Conservation (phyloP, 306 rosid species). For the Corylus avellana region DNA sequence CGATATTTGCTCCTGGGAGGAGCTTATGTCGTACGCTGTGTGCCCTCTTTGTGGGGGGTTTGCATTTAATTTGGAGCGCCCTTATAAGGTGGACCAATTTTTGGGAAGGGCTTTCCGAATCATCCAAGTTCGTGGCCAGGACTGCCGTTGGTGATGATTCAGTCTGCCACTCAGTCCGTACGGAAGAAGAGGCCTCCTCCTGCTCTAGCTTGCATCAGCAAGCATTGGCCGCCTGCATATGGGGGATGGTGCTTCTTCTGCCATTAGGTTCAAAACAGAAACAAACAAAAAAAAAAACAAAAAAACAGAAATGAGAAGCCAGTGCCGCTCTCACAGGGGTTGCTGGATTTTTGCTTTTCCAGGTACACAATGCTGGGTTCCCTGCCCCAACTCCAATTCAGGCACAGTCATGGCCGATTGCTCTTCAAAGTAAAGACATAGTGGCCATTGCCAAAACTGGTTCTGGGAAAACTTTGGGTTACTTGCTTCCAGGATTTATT, state of each 20-base stretch:
- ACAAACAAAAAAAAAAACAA: constrained; percentile 29
- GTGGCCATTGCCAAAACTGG: constrained; percentile 99
- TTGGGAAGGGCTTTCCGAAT: constrained; percentile 95
- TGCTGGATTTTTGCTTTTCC: constrained; percentile 77
- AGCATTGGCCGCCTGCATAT: constrained; percentile 81
- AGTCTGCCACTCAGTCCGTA: constrained; percentile 93
- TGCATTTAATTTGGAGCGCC: constrained; percentile 95
- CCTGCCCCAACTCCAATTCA: constrained; percentile 98
- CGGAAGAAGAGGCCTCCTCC: constrained; percentile 99
- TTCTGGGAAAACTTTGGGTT: constrained; percentile 97
- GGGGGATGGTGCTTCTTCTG: constrained; percentile 99
- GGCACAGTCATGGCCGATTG: constrained; percentile 99
- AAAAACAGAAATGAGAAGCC: constrained; percentile 34
- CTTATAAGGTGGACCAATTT: constrained; percentile 87
- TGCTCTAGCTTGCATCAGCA: constrained; percentile 95
- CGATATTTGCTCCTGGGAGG: constrained; percentile 99
- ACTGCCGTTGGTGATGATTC: constrained; percentile 97
- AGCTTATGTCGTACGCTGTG: constrained; percentile 99
- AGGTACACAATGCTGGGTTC: constrained; percentile 98
- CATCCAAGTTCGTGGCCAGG: constrained; percentile 94
- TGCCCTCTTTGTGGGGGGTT: constrained; percentile 93
- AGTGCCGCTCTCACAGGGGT: constrained; percentile 40
- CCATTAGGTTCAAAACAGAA: constrained; percentile 47
- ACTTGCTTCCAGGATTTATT: constrained; percentile 84
- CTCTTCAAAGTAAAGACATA: constrained; percentile 90